Percentiles rank a stretch among this genome's conserved stretches.
phyloP scores from a whole-genome alignment of 371 early-diverging fungal genomes.

The Mortierella sp. region DNA sequence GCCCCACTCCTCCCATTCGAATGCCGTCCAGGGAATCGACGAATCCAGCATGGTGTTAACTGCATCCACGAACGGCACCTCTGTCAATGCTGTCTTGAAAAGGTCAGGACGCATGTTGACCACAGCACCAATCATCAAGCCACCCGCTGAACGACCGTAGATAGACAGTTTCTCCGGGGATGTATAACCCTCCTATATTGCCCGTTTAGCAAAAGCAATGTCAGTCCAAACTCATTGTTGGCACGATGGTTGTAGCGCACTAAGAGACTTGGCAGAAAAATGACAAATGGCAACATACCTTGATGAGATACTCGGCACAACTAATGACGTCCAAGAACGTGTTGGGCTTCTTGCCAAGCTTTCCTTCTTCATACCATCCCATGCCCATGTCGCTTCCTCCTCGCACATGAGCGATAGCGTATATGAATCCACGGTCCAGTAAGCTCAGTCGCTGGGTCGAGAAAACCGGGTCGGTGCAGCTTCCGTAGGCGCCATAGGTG shows the following conservation, averaged over 20 bases:
- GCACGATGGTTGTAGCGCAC: not conserved
- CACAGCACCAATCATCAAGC: constrained; percentile 68
- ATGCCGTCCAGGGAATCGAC: constrained; percentile 68
- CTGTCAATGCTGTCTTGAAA: constrained; percentile 67
- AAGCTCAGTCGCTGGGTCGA: constrained; percentile 63
- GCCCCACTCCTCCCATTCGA: constrained; percentile 70
- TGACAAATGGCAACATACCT: constrained; percentile 24
- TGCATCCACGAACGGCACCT: constrained; percentile 69
- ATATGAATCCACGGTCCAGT: constrained; percentile 74
- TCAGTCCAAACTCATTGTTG: not conserved
- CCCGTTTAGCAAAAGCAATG: not conserved
- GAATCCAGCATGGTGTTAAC: constrained; percentile 69
- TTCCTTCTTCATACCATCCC: constrained; percentile 73
- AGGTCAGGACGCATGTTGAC: constrained; percentile 72
- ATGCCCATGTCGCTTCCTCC: constrained; percentile 75
- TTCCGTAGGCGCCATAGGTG: constrained; percentile 72
- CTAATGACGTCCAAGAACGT: constrained; percentile 71
- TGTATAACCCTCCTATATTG: constrained; percentile 65
- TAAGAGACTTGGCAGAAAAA: not conserved
- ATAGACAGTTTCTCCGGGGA: constrained; percentile 63
- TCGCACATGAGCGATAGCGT: constrained; percentile 73
- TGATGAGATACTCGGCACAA: constrained; percentile 65
- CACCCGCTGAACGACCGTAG: constrained; percentile 74
- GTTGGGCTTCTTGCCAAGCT: constrained; percentile 69
- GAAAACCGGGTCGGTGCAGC: constrained; percentile 66